Base-by-base conservation (phyloP, 2,329 filamentous ascomycete genomes). In the Leptographium radiaticola region DNA sequence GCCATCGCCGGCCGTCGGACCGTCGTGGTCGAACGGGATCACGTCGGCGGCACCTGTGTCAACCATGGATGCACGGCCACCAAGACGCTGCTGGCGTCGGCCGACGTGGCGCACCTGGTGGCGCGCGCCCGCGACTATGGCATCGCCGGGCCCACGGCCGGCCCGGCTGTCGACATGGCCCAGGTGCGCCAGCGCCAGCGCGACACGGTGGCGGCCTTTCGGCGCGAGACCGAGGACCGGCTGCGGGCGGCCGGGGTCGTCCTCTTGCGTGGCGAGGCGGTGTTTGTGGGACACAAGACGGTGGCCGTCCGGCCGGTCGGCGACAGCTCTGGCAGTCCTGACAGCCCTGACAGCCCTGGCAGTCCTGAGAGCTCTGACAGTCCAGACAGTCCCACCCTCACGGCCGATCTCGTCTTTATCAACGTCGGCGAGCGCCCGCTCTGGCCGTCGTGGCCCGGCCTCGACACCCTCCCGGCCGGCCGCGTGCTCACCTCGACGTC, bases 31-130 rank as follows among this genome's bases (percentile, higher is more conserved):
- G 42, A 44, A 18, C 42, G 42, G 8, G 56, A 66, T 0, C 68
- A 75, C 52, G 65, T 79, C 2, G 75, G 73, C n/a, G 76, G 75
- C 12, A 75, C 71, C 54, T 79, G 75, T 57, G 65, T 79, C 53
- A 78, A 79, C 54, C 46, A 46, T 13, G 51, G 42, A n/a, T 44
- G 42, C 42, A 44, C 42, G 42, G n/a, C 42, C n/a, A 44, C 42
- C 42, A 44, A 44, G 42, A 44, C 42, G 6, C n/a, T 44, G 18
- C 8, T 44, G 3, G 42, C 42, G n/a, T 44, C 42, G 9, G n/a
- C n/a, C 42, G n/a, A 18, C 10, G 2, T 44, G n/a, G 42, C 42
- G 8, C 42, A 44, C 42, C 42, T 44, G n/a, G 42, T 44, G n/a
- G 11, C 9, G 6, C 42, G 18, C 2, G 42, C 42, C 42, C 9